Conservation (phyloP, 257 asterid genomes). For the Gentiana macrophylla region DNA sequence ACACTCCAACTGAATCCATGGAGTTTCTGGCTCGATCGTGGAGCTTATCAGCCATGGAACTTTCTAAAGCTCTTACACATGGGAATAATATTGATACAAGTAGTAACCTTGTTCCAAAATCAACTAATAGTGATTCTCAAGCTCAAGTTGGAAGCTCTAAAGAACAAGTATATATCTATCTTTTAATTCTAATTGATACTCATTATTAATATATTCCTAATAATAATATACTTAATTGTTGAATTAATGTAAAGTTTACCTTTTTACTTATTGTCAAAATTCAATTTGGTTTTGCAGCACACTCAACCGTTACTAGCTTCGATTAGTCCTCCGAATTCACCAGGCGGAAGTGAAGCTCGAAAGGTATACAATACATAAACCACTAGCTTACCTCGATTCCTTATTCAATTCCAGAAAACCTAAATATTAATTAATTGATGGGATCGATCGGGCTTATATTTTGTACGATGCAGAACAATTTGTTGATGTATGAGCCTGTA, state of each 20-base stretch:
- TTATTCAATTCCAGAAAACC: too few species aligned
- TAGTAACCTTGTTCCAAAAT: conserved; percentile 16
- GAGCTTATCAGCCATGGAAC: conserved; percentile 73
- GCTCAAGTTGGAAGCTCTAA: conserved; percentile 18
- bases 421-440: too few species aligned
- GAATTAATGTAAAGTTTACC: not conserved
- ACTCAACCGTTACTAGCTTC: conserved; percentile 26
- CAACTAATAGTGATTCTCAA: conserved; percentile 12
- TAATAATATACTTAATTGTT: too few species aligned
- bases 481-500: too few species aligned
- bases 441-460: too few species aligned
- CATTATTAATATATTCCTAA: not conserved
- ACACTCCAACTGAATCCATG: conserved; percentile 84
- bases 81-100: conserved; percentile 8
- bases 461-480: too few species aligned
- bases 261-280: conserved; percentile 3
- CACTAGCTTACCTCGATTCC: too few species aligned
- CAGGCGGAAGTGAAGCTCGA: conserved; percentile 52
- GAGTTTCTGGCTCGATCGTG: conserved; percentile 86
- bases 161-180: conserved; percentile 17
- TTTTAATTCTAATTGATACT: too few species aligned
- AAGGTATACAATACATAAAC: conserved; percentile 29
- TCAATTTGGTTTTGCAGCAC: conserved; percentile 20
- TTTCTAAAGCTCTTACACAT: conserved; percentile 59
- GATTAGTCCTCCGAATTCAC: conserved; percentile 56